phyloP scores from a whole-genome alignment of 768 basidiomycete species.

The Termitomyces eurrhizus region DNA sequence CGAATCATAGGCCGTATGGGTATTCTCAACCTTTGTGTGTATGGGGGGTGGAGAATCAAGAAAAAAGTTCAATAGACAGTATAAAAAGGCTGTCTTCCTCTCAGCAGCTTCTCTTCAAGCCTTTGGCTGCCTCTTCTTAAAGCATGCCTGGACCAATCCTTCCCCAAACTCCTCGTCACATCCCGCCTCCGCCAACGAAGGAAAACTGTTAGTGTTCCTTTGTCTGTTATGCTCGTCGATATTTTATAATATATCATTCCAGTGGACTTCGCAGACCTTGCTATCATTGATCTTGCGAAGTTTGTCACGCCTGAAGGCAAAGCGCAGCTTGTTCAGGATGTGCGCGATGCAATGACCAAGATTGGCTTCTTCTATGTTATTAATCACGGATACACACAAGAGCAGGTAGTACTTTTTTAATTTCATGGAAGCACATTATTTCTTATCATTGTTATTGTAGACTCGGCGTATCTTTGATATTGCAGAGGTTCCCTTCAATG shows the following conservation, averaged over 20 bases:
- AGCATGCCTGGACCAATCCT: constrained; percentile 27
- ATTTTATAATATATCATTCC: not conserved
- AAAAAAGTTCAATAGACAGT: not conserved
- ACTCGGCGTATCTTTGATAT: constrained; percentile 42
- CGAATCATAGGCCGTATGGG: no score
- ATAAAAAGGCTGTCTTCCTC: not conserved
- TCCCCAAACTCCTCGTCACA: constrained; percentile 34
- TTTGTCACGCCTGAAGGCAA: constrained; percentile 34
- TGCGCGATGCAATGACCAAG: constrained; percentile 41
- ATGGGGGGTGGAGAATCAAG: not conserved
- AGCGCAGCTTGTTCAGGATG: constrained; percentile 32
- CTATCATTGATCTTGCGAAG: constrained; percentile 47
- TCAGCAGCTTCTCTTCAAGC: not conserved
- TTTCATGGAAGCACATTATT: not conserved
- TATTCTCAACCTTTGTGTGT: no score
- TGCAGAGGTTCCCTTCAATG: constrained; percentile 38
- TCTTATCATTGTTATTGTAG: constrained; percentile 17
- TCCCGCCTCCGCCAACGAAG: constrained; percentile 17
- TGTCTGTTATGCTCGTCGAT: not conserved
- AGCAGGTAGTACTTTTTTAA: constrained; percentile 26
- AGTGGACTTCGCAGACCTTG: constrained; percentile 46
- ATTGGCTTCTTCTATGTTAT: constrained; percentile 45
- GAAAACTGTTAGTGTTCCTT: constrained; percentile 8
- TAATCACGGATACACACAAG: constrained; percentile 42
- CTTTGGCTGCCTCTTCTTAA: not conserved